Base-by-base conservation (phyloP, 208 protist species). In the Crithidia expoeki region DNA sequence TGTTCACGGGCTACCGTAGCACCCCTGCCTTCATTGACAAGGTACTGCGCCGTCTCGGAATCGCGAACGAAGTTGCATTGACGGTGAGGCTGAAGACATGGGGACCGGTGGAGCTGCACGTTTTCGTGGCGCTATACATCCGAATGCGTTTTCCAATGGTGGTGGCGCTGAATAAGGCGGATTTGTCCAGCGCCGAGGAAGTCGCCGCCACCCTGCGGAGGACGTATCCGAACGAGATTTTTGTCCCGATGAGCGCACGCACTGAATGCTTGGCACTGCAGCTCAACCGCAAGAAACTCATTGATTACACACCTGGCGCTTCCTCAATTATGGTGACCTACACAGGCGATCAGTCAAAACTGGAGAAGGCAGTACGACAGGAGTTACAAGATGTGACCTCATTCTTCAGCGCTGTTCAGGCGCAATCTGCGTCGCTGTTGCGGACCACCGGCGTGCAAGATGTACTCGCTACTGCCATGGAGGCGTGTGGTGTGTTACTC, bases 1-100 rank as follows among this genome's bases (percentile, higher is more conserved):
- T 98, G 93, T 97, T 98, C 82, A 94, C 75, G 17, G 96, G 96
- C 30, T 98, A 98, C 80, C 87, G 83, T 66, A 86, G 89, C 73
- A 79, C 84, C 4, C 86, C 85, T 0, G 63, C 68, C 16, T 89
- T 97, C 56, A 86, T 97, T 5, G 86, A 89, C 50, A 51, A 50
- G 21, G 81, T 95, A 40, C 76, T 97, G 68, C 75, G 64, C 21
- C 79, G 64, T 17, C 17, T 93, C 11, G 88, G 82, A 28, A 77
- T 96, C 40, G 40, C 69, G 19, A 77, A 82, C 57, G 81, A 85
- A 49, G 28, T 59, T 17, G 84, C 77, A 12, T 66, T 91, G 27
- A 50, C 52, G 28, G 33, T 51, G 21, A 58, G 61, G 40, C 49
- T 97, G 27, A 62, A 42, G 33, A 51, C 40, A 14, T 97, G 89